Percentiles rank a stretch among this genome's conserved stretches.
Evolutionary conservation across 768 basidiomycete species (phyloP).

Genomic region (Leccinum barrowsii): DNA sequence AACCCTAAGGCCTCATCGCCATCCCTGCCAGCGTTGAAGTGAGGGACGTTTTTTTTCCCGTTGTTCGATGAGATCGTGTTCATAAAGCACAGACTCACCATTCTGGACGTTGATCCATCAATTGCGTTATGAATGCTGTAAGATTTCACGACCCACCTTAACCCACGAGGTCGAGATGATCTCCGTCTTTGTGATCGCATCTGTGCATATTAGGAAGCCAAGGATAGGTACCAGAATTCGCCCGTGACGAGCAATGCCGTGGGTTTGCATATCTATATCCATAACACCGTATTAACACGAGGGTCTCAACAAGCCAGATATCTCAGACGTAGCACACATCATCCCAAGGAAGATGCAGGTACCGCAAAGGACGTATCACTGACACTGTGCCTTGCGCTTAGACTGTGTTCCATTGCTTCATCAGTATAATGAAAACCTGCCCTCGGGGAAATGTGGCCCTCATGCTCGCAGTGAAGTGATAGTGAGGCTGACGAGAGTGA

Average conservation of each 20-base stretch:
- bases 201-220: slow-evolving; percentile 1
- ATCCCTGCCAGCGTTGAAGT: background rate
- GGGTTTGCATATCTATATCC: slow-evolving; percentile 12
- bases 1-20: background rate
- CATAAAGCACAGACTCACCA: background rate
- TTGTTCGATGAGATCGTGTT: background rate
- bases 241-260: slow-evolving; percentile 2
- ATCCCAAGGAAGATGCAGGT: slow-evolving; percentile 15
- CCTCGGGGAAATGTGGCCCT: slow-evolving; percentile 9
- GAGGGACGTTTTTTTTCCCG: background rate
- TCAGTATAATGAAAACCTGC: slow-evolving; percentile 26
- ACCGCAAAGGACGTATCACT: slow-evolving; percentile 7
- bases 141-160: slow-evolving; percentile 26
- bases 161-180: slow-evolving; percentile 26
- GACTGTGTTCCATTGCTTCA: slow-evolving; percentile 25
- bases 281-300: slow-evolving; percentile 10
- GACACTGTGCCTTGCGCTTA: slow-evolving; percentile 13
- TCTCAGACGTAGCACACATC: slow-evolving; percentile 8
- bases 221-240: slow-evolving; percentile 7
- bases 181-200: slow-evolving; percentile 15
- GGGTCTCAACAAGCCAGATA: slow-evolving; percentile 2
- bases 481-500: slow-evolving; percentile 9
- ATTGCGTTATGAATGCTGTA: slow-evolving; percentile 11
- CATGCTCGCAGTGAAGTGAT: slow-evolving; percentile 9
- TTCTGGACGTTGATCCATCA: slow-evolving; percentile 1